Base-by-base conservation (phyloP, 2,329 filamentous ascomycete genomes). In the Aureobasidium pullulans region DNA sequence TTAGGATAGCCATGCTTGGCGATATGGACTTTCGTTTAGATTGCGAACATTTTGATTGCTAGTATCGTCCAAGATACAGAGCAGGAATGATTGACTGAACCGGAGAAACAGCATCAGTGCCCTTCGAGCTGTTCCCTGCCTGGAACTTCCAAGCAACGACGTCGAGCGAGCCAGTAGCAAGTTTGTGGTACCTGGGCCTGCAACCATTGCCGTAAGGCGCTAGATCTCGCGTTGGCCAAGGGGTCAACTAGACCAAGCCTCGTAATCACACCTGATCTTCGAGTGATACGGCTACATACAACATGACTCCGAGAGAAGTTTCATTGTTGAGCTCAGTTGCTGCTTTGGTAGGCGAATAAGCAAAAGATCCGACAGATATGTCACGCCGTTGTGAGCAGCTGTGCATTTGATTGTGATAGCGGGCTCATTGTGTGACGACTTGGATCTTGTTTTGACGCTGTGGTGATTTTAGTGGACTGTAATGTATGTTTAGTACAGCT, bases 391-490 rank as follows among this genome's bases (percentile, higher is more conserved):
- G 13, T 13, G 23, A 37, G 16, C 19, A 28, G 16, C 47, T 16
- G 11, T 19, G 28, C 13, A 36, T 16, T 6, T 37, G 32, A 31
- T 1, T 31, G 4, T 31, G 4, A 16, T 28, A 8, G 19, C 15
- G 28, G 10, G 19, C 54, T 80, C 73, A 87, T 75, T 89, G 87
- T 76, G 91, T 88, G 63, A 94, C 88, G 64, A 93, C 87, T 72
- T 93, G 89, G 54, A 94, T 83, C 69, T 93, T 93, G 76, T 94
- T 90, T 84, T 91, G 92, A 16, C 54, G 54, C 54, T 57, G 34
- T 13, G 19, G 13, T 11, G 15, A 23, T 46, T 6, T 57, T 37
- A 57, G 52, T 40, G 8, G 28, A 34, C 23, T 10, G 40, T 7
- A 10, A 16, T 6, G n/a, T 4, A 28, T 2, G 10, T 5, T 6